Conservation (phyloP, 2,329 filamentous ascomycete species). For the Sphaerulina vaccinii region DNA sequence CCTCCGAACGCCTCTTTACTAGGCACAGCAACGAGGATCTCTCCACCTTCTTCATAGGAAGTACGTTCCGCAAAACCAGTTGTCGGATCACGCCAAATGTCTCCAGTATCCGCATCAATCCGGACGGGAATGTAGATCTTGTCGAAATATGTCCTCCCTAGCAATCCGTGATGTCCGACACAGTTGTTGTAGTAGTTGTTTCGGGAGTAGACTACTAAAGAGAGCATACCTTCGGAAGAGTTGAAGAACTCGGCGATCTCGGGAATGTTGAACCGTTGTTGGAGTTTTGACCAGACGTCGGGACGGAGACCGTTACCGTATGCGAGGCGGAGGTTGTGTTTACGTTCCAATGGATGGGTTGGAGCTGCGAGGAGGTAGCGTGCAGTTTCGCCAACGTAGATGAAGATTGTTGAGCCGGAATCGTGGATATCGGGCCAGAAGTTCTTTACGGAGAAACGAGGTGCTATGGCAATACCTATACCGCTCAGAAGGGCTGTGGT, state of each 20-base stretch:
- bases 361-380: constrained; percentile 70
- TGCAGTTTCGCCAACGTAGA: constrained; percentile 76
- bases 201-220: constrained; percentile 40
- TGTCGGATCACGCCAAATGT: constrained; percentile 62
- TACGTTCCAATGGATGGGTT: constrained; percentile 57
- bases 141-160: constrained; percentile 54
- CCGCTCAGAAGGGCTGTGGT: constrained; percentile 57
- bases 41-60: constrained; percentile 66
- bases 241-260: constrained; percentile 74
- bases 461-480: constrained; percentile 60
- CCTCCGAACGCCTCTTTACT: constrained; percentile 62
- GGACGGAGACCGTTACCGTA: constrained; percentile 67
- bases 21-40: constrained; percentile 66
- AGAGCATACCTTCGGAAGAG: constrained; percentile 69
- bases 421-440: constrained; percentile 74
- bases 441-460: constrained; percentile 64
- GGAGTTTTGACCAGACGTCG: constrained; percentile 66
- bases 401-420: constrained; percentile 65
- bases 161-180: constrained; percentile 69
- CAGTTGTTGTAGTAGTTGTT: constrained; percentile 65
- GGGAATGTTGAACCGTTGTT: constrained; percentile 61
- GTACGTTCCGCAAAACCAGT: constrained; percentile 66
- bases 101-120: constrained; percentile 67
- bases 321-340: constrained; percentile 58
- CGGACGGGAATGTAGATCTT: constrained; percentile 64